A percentile compares a stretch with the other conserved stretches of the same genome.
phyloP scores from a whole-genome alignment of 2,329 filamentous ascomycete genomes.

The Talaromyces sp. region DNA sequence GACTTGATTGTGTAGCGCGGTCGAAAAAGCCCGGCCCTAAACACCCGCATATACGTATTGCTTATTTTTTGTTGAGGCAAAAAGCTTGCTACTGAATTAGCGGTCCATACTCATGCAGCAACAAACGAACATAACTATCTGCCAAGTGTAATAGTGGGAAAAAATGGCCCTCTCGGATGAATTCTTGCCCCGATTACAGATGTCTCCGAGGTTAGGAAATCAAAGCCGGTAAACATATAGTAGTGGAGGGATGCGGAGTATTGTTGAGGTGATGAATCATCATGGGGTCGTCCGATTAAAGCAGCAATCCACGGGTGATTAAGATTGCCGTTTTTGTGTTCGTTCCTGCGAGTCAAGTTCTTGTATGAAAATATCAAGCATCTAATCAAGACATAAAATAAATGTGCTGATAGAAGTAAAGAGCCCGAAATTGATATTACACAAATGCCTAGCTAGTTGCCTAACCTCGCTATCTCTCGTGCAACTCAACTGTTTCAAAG shows the following conservation, averaged over 20 bases:
- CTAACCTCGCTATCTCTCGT: too few species aligned
- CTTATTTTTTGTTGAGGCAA: too few species aligned
- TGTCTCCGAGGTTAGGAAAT: not conserved
- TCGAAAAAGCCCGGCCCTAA: not conserved
- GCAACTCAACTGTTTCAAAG: too few species aligned
- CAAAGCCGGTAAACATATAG: not conserved
- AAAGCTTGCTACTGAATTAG: too few species aligned
- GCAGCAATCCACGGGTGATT: not conserved
- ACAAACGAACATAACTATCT: not conserved
- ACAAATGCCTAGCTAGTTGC: too few species aligned
- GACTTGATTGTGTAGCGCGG: not conserved
- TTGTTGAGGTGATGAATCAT: not conserved
- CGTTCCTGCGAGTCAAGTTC: not conserved
- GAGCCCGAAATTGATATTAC: too few species aligned
- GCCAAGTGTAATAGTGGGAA: not conserved
- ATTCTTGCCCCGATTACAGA: not conserved
- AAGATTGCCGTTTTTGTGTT: not conserved
- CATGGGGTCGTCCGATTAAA: not conserved
- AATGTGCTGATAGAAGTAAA: too few species aligned
- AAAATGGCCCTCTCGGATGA: not conserved
- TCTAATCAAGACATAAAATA: too few species aligned
- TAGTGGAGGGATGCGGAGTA: too few species aligned
- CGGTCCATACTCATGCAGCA: not conserved
- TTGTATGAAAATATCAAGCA: not conserved
- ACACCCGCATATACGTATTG: not conserved